These are phyloP conservation scores for Aspergillus sp. DNA, from an alignment of 2,329 filamentous ascomycete species.

Conservation along the genomic window DNA sequence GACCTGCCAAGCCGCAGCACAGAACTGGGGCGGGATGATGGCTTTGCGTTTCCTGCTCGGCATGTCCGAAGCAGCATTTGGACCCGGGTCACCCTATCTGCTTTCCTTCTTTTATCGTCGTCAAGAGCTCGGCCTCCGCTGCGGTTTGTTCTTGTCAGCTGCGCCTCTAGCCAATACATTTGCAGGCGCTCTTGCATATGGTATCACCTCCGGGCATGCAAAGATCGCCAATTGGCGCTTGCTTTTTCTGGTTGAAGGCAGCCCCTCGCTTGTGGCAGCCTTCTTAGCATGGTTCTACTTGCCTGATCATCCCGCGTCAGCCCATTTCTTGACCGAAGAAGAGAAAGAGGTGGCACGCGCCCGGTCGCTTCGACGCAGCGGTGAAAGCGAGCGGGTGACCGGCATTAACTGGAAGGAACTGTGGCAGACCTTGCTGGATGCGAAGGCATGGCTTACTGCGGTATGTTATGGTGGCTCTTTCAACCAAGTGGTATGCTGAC, in stretches of 20 bases:
- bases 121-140: constrained; percentile 58
- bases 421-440: constrained; percentile 46
- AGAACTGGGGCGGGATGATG: constrained; percentile 52
- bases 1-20: constrained; percentile 48
- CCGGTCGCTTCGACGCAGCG: constrained; percentile 56
- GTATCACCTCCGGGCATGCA: constrained; percentile 62
- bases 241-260: constrained; percentile 66
- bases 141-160: constrained; percentile 56
- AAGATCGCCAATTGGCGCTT: constrained; percentile 65
- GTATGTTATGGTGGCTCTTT: constrained; percentile 30
- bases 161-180: constrained; percentile 78
- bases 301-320: constrained; percentile 55
- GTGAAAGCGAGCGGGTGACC: constrained; percentile 45
- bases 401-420: constrained; percentile 53
- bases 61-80: constrained; percentile 50
- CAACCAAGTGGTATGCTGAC: background rate
- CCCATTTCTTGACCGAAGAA: constrained; percentile 57
- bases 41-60: constrained; percentile 53
- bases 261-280: constrained; percentile 60
- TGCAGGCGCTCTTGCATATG: constrained; percentile 68
- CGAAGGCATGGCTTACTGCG: constrained; percentile 52
- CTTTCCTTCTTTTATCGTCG: constrained; percentile 63
- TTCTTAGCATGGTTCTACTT: constrained; percentile 58
- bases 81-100: constrained; percentile 51
- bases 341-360: constrained; percentile 61